Conservation (phyloP, 352 stramenopile species). For the Albugo candida region DNA sequence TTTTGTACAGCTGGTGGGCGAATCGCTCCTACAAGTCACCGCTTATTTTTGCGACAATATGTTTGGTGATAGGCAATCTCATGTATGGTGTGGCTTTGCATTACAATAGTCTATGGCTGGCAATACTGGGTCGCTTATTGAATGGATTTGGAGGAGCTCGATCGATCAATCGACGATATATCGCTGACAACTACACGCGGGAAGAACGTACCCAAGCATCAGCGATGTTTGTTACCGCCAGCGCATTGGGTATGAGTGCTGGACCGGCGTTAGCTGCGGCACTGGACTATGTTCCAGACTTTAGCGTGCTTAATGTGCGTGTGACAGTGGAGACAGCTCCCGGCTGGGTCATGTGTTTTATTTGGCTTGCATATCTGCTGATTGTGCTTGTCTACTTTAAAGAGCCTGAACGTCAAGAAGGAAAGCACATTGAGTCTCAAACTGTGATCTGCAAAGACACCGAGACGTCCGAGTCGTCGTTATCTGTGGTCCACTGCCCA, state of each 20-base stretch:
- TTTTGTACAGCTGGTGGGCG: conserved; percentile 90
- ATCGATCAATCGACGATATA: conserved; percentile 83
- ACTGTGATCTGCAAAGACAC: conserved; percentile 23
- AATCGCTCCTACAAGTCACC: conserved; percentile 79
- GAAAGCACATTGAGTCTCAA: conserved; percentile 23
- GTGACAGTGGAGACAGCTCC: conserved; percentile 79
- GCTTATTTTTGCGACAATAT: conserved; percentile 64
- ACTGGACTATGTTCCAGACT: conserved; percentile 57
- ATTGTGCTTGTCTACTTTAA: conserved; percentile 34
- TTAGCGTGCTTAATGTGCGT: conserved; percentile 25
- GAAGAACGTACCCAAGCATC: conserved; percentile 83
- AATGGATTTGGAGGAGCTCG: conserved; percentile 85
- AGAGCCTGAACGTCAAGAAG: conserved; percentile 35
- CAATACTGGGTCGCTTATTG: conserved; percentile 78
- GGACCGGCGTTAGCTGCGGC: conserved; percentile 58
- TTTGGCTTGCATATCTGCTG: conserved; percentile 48
- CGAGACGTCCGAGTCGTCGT: background rate
- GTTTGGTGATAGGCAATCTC: conserved; percentile 73
- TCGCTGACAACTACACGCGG: conserved; percentile 74
- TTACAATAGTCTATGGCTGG: conserved; percentile 70
- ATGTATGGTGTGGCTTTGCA: conserved; percentile 69
- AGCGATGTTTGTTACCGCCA: conserved; percentile 82
- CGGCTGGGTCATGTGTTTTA: conserved; percentile 78
- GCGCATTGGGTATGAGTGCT: conserved; percentile 81
- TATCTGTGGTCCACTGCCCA: background rate